Conservation (phyloP, 495 filamentous ascomycete genomes). For the Pseudomonodictys pantanalensis region DNA sequence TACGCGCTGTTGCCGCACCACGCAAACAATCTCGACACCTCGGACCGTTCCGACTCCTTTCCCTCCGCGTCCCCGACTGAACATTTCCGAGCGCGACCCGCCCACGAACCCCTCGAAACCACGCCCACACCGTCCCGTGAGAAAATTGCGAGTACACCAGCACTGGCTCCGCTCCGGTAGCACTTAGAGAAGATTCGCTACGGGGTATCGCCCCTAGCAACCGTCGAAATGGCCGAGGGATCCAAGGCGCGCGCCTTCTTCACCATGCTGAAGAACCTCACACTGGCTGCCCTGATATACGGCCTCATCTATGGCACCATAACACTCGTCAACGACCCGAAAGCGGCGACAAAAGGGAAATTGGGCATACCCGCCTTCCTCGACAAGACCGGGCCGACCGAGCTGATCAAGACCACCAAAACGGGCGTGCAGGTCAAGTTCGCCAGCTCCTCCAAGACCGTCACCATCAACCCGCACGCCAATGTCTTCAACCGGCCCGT, state of each 20-base stretch:
- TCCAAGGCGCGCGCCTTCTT: conserved; percentile 20
- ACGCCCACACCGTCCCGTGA: too few relatives aligned
- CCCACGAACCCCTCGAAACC: too few relatives aligned
- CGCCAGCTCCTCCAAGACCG: conserved; percentile 32
- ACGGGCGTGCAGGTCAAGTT: conserved; percentile 37
- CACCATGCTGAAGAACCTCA: conserved; percentile 33
- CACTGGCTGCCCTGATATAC: conserved; percentile 32
- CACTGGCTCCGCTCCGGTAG: conserved; percentile 6
- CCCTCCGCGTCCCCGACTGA: too few relatives aligned
- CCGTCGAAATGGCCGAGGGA: conserved; percentile 25
- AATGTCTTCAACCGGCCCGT: conserved; percentile 51
- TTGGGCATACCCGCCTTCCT: conserved; percentile 37
- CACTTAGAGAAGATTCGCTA: not conserved
- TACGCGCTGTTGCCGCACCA: too few relatives aligned
- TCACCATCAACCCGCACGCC: conserved; percentile 46
- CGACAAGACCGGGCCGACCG: conserved; percentile 35
- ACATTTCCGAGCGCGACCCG: too few relatives aligned
- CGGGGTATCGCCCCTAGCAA: conserved; percentile 1
- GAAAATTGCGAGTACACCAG: not conserved
- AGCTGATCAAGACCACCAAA: conserved; percentile 38
- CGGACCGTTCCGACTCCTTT: too few relatives aligned
- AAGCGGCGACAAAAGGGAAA: conserved; percentile 27
- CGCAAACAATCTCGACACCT: too few relatives aligned
- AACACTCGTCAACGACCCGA: conserved; percentile 22
- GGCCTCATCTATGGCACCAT: conserved; percentile 34